These are phyloP conservation scores for Penicillium sp. DNA, from an alignment of 2,329 filamentous ascomycete genomes.

Conservation along the genomic window DNA sequence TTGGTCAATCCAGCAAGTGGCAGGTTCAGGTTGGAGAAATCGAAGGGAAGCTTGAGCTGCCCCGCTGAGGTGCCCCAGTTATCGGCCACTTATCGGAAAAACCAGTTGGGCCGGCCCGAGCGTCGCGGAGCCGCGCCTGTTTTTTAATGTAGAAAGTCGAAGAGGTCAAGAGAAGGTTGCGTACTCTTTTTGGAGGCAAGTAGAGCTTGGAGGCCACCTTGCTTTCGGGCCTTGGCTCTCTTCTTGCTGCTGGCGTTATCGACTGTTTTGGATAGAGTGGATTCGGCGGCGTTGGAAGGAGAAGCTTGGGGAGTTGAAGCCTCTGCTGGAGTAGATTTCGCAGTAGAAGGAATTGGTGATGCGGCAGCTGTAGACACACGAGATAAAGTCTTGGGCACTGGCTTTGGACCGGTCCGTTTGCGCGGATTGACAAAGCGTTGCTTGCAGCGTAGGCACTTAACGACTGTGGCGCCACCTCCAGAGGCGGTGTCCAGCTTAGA, in stretches of 20 bases:
- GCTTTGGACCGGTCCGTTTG: slow-evolving; percentile 20
- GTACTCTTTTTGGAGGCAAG: slow-evolving; percentile 48
- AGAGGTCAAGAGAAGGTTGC: slow-evolving; percentile 50
- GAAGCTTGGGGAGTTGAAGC: slow-evolving; percentile 12
- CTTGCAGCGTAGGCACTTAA: slow-evolving; percentile 42
- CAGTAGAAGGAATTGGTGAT: slow-evolving; percentile 6
- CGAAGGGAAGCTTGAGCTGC: slow-evolving; percentile 14
- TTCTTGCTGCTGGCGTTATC: slow-evolving; percentile 57
- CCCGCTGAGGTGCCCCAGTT: slow-evolving; percentile 37
- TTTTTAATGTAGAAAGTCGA: slow-evolving; percentile 55
- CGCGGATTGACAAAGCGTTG: slow-evolving; percentile 35
- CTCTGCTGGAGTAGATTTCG: slow-evolving; percentile 10
- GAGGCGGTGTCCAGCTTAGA: neutral
- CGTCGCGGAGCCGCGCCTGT: slow-evolving; percentile 30
- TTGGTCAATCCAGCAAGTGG: neutral
- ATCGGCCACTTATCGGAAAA: slow-evolving; percentile 11
- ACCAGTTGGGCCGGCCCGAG: slow-evolving; percentile 18
- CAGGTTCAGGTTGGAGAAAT: neutral
- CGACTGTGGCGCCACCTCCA: slow-evolving; percentile 33
- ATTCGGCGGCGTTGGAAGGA: slow-evolving; percentile 8
- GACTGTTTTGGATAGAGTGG: slow-evolving; percentile 25
- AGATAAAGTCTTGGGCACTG: slow-evolving; percentile 12
- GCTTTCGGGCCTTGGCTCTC: slow-evolving; percentile 57
- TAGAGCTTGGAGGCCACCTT: slow-evolving; percentile 56
- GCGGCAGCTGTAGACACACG: slow-evolving; percentile 12